Evolutionary conservation across 345 rosid species (phyloP), one percentile per base, ranked within the genome.

Genomic region (Populus deltoides): DNA sequence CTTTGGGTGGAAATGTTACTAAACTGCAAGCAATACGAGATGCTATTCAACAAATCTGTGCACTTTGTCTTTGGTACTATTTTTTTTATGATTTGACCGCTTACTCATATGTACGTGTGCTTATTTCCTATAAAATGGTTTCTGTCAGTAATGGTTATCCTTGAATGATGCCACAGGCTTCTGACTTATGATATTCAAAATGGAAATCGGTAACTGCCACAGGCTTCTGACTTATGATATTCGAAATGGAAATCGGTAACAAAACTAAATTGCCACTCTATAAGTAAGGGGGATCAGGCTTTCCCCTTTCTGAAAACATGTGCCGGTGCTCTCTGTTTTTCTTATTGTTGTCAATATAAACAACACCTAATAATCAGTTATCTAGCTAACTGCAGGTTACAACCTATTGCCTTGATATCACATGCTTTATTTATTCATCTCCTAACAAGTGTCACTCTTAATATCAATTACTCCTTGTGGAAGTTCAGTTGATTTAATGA

Each of bases 11-110:
- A 70, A 87, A 88, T 73, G 67, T 86, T 67, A 79, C 90, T 73
- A 86, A 88, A 75, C 84, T 86, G 70, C 84, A 80, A 81, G 83
- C 80, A 49, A 87, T 90, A 77, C 86, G 86, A 87, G 88, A 81
- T 82, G 87, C 83, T 70, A 70, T 88, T 79, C 85, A 82, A 68
- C 90, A 85, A 67, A 87, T 80, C 81, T 81, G 35, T 51, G 82
- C 83, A 33, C 82, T 33, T 51, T 38, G 8, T 65, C 85, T 41
- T 72, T 84, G 86, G 86, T 86, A 81, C 16, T 0, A 73, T 38
- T 71, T 77, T 63, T 43, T 45, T 49, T 29, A 43, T 10, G 35
- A 38, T 22, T 24, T 18, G 43, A 57, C 20, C 8, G 20, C 61
- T 65, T 65, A 47, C 20, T 47, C 1, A 39, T 39, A 9, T 8